Base-by-base conservation (phyloP, 2,329 filamentous ascomycete genomes). In the Ustilaginoidea virens region DNA sequence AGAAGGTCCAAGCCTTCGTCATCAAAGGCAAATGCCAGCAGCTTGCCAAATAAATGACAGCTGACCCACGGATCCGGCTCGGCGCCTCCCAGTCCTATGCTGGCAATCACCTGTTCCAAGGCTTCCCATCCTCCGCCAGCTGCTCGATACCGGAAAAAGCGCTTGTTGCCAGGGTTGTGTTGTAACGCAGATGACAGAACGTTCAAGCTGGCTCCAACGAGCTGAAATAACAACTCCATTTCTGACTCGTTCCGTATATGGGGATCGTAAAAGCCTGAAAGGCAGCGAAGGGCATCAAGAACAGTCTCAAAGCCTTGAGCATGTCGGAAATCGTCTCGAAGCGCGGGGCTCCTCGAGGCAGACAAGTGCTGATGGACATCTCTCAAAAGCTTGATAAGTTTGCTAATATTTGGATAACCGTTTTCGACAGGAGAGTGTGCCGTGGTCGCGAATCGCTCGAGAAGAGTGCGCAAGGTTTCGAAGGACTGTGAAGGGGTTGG, bases 301-400 rank as follows among this genome's bases (percentile, higher is more conserved):
- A 92, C 56, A 24, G 66, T 64, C 42, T 82, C 71, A 51, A 92
- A 93, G 43, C 86, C 86, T 32, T 69, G 63, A 16, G 85, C 66
- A 45, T 81, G 73, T 39, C 86, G 73, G 48, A 94, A 93, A 41
- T 81, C 75, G 55, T 92, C 81, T 55, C 85, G 82, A 5, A 61
- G 57, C 4, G 61, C 51, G 34, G 57, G 56, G 3, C 62, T 58
- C 11, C 61, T 51, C 22, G 56, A 44, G 7, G 64, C 60, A 23
- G 64, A 57, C 17, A 74, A 51, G 36, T 70, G 58, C 34, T 82
- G 78, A 43, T 74, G 70, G 34, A 87, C 67, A 29, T 71, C 65
- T 39, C 72, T 68, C 32, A 80, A 60, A 30, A 62, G 59, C 39
- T 70, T 64, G 37, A 66, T 49, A 20, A 77, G 54, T 6, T 55